Percentiles rank a stretch among this genome's conserved stretches.
These are phyloP conservation scores for Exophiala sp. DNA, from an alignment of 2,329 filamentous ascomycete genomes.

Conservation along the genomic window DNA sequence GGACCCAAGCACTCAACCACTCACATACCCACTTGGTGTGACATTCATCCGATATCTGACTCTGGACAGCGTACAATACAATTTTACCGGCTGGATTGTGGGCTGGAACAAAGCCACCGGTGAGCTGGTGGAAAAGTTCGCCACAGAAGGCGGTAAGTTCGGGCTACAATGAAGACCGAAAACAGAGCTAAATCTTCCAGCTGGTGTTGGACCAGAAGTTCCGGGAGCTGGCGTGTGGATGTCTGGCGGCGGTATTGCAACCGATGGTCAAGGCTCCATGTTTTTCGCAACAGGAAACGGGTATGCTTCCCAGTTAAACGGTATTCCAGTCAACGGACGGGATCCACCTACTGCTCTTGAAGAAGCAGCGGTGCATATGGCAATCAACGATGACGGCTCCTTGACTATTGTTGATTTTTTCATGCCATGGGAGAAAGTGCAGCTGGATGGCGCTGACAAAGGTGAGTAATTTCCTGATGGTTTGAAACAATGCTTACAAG, in stretches of 20 bases:
- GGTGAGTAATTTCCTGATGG: neutral
- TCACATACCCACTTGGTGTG: neutral
- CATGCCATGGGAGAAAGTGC: constrained; percentile 52
- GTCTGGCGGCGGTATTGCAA: constrained; percentile 32
- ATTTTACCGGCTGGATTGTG: constrained; percentile 54
- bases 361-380: constrained; percentile 27
- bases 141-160: constrained; percentile 21
- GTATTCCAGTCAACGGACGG: constrained; percentile 30
- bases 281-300: constrained; percentile 33
- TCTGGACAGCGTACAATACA: constrained; percentile 45
- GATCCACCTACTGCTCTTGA: constrained; percentile 29
- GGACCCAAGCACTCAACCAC: no score
- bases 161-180: neutral
- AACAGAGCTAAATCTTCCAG: constrained; percentile 5
- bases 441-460: constrained; percentile 50
- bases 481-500: neutral
- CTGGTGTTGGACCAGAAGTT: constrained; percentile 19
- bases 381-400: constrained; percentile 31
- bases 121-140: constrained; percentile 21
- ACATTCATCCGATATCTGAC: neutral
- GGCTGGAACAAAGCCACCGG: constrained; percentile 40
- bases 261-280: constrained; percentile 28
- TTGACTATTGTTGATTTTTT: constrained; percentile 52
- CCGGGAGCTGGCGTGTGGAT: constrained; percentile 28
- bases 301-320: constrained; percentile 30